Percentiles rank a stretch among this genome's conserved stretches.
phyloP scores from a whole-genome alignment of 306 rosid species.

The Quercus dentata region DNA sequence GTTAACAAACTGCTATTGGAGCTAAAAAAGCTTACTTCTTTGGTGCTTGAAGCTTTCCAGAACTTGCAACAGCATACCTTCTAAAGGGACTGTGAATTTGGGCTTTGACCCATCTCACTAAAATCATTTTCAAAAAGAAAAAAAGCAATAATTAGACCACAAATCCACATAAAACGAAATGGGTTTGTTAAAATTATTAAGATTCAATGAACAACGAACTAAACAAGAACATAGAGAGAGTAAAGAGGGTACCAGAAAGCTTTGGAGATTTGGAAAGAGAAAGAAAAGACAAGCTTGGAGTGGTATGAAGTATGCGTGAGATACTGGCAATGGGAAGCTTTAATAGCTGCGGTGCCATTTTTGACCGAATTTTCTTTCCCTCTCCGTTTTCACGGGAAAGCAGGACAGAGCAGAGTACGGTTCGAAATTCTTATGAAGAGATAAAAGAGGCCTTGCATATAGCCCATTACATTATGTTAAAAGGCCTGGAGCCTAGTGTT shows the following conservation, averaged over 20 bases:
- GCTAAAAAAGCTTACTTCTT: slow-evolving; percentile 50
- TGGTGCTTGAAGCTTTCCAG: slow-evolving; percentile 42
- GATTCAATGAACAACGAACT: not conserved
- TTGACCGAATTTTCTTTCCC: too few relatives aligned
- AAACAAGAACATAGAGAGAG: too few relatives aligned
- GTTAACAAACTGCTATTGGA: not conserved
- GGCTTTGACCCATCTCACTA: slow-evolving; percentile 43
- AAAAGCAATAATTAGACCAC: not conserved
- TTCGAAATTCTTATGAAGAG: too few relatives aligned
- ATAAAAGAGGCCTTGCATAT: not conserved
- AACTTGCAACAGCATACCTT: slow-evolving; percentile 51
- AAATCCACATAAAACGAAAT: slow-evolving; percentile 1
- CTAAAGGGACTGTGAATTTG: slow-evolving; percentile 33
- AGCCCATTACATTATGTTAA: too few relatives aligned
- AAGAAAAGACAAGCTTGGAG: not conserved
- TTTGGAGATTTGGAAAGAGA: slow-evolving; percentile 22
- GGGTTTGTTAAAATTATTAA: not conserved
- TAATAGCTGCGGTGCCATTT: too few relatives aligned
- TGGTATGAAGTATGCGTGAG: too few relatives aligned
- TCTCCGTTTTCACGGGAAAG: too few relatives aligned
- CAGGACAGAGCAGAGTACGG: too few relatives aligned
- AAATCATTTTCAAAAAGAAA: slow-evolving; percentile 12
- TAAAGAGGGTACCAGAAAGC: slow-evolving; percentile 15
- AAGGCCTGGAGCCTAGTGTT: too few relatives aligned
- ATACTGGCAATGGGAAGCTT: too few relatives aligned